A percentile compares a stretch with the other conserved stretches of the same genome.
Conservation (phyloP, 2,329 filamentous ascomycete species). For the Ophioceras dolichostomum region DNA sequence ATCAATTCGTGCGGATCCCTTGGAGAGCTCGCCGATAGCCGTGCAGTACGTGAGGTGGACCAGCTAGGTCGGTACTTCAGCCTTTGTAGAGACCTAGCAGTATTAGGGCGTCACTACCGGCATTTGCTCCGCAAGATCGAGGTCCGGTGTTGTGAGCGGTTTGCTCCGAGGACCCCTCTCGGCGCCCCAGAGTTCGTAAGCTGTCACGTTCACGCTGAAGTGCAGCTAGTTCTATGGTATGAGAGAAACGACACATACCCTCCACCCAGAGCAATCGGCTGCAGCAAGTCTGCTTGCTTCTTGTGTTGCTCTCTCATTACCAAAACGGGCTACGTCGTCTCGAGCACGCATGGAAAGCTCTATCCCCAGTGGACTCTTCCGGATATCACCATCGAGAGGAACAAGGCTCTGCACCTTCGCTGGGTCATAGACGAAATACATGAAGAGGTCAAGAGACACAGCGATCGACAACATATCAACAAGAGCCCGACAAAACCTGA, state of each 20-base stretch:
- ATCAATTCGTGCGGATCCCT: too few relatives aligned
- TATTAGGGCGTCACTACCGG: neutral
- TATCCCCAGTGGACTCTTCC: conserved; percentile 2
- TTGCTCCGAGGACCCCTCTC: neutral
- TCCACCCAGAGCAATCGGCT: conserved; percentile 1
- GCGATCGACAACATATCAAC: neutral
- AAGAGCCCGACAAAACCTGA: conserved; percentile 1
- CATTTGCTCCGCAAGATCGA: neutral
- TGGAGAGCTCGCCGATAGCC: too few relatives aligned
- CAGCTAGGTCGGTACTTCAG: conserved; percentile 3
- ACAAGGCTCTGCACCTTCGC: too few relatives aligned
- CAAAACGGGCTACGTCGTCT: conserved; percentile 1
- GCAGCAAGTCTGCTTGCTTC: conserved; percentile 4
- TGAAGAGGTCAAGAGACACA: neutral
- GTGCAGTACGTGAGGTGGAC: conserved; percentile 2
- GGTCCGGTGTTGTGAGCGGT: neutral
- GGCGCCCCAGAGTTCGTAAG: neutral
- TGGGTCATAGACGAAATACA: neutral
- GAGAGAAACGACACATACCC: neutral
- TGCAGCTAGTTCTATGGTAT: conserved; percentile 3
- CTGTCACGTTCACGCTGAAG: conserved; percentile 3
- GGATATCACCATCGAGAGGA: neutral
- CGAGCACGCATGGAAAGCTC: neutral
- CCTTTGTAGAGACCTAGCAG: conserved; percentile 1
- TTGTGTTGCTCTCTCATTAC: conserved; percentile 2